These are phyloP conservation scores for Aristolochia californica DNA, from an alignment of 164 flowering plant species.

Conservation along the genomic window DNA sequence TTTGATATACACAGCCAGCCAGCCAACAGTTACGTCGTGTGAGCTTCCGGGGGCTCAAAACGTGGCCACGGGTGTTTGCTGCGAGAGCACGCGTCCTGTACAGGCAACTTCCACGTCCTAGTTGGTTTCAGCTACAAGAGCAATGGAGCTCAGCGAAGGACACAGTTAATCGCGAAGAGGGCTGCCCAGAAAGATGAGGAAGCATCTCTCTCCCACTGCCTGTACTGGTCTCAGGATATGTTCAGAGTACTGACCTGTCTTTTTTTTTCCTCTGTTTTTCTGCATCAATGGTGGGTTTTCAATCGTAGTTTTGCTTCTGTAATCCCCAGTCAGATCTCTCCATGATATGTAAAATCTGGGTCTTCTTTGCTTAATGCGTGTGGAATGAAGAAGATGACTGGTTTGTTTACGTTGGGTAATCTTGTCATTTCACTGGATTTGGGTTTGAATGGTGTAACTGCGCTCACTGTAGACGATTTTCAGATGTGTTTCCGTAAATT, in stretches of 20 bases:
- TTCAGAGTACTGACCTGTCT: slow-evolving; percentile 31
- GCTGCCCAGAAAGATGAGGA: slow-evolving; percentile 15
- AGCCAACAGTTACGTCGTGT: too few species aligned
- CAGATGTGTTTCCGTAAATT: neutral
- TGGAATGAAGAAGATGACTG: too few species aligned
- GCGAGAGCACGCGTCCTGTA: too few species aligned
- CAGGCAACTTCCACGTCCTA: too few species aligned
- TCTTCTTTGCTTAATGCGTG: too few species aligned
- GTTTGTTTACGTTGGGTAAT: too few species aligned
- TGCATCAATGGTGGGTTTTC: neutral
- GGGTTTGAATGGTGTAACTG: neutral
- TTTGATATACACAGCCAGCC: too few species aligned
- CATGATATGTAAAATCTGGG: neutral
- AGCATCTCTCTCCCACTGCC: slow-evolving; percentile 76
- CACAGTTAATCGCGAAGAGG: neutral
- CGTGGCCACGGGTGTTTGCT: too few species aligned
- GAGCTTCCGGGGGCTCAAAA: too few species aligned
- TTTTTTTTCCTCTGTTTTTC: neutral
- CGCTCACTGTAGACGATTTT: neutral
- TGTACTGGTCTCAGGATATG: slow-evolving; percentile 35
- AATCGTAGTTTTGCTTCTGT: neutral
- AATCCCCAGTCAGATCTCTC: neutral
- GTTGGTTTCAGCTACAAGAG: too few species aligned
- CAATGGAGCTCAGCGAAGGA: neutral
- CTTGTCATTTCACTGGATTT: too few species aligned